Evolutionary conservation across 2,329 filamentous ascomycete genomes (phyloP).

Genomic region (Phialophora macrospora): DNA sequence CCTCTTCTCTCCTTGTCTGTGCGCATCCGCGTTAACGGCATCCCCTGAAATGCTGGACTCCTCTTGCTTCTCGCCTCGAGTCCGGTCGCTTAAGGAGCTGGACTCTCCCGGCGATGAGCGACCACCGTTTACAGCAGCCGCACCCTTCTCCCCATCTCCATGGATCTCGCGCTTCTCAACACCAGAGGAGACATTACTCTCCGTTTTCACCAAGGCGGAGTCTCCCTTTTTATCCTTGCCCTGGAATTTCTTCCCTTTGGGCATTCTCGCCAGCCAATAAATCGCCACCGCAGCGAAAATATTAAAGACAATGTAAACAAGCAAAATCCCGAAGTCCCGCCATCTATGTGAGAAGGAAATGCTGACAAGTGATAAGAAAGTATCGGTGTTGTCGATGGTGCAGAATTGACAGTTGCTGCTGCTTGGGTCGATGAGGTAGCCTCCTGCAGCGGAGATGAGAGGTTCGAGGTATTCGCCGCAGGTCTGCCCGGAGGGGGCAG

Average conservation of each 20-base stretch:
- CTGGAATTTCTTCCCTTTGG: conserved; percentile 48
- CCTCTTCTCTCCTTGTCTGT: not conserved
- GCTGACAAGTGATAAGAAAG: conserved; percentile 57
- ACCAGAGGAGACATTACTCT: conserved; percentile 14
- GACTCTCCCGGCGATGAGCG: not conserved
- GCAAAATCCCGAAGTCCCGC: conserved; percentile 62
- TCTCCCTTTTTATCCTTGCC: conserved; percentile 49
- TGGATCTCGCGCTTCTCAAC: not conserved
- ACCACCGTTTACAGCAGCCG: conserved; percentile 1
- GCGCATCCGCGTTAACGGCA: not conserved
- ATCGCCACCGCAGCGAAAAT: conserved; percentile 54
- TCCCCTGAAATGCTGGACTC: not conserved
- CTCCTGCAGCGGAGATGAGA: conserved; percentile 56
- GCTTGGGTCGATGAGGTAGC: conserved; percentile 58
- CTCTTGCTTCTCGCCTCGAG: not conserved
- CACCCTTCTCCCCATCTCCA: conserved; percentile 3
- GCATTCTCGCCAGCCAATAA: conserved; percentile 62
- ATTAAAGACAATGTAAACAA: conserved; percentile 60
- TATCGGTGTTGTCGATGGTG: conserved; percentile 47
- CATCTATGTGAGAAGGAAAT: conserved; percentile 54
- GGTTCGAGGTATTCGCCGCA: conserved; percentile 64
- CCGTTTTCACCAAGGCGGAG: conserved; percentile 18
- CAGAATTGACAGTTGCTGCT: conserved; percentile 61
- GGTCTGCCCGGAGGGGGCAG: conserved; percentile 61
- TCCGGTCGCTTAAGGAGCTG: conserved; percentile 2